phyloP scores from a whole-genome alignment of 805 yeast genomes.

The Jamesozyma hellenica region DNA sequence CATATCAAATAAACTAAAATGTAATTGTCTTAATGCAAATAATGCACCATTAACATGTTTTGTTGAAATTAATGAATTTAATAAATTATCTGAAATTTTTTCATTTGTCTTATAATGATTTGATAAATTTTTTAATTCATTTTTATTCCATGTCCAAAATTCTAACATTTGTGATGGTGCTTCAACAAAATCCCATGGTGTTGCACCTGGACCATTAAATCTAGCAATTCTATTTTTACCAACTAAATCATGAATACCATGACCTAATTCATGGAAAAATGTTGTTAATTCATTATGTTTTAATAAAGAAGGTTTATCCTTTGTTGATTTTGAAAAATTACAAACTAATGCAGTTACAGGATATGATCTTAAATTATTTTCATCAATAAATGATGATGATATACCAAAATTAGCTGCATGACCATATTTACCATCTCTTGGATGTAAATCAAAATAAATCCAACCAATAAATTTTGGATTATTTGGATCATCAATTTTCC shows the following conservation, averaged over 20 bases:
- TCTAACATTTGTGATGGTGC: slow-evolving; percentile 87
- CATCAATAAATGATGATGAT: slow-evolving; percentile 45
- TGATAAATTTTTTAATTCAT: slow-evolving; percentile 49
- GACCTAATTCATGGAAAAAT: slow-evolving; percentile 84
- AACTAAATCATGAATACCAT: slow-evolving; percentile 72
- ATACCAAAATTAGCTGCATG: slow-evolving; percentile 81
- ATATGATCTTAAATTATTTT: slow-evolving; percentile 40
- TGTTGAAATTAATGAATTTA: slow-evolving; percentile 48
- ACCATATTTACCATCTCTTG: slow-evolving; percentile 78
- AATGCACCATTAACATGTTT: slow-evolving; percentile 73
- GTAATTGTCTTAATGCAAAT: slow-evolving; percentile 63
- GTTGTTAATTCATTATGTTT: slow-evolving; percentile 74
- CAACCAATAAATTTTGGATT: slow-evolving; percentile 61
- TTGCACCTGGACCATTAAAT: slow-evolving; percentile 65
- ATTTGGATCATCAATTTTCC: slow-evolving; percentile 43
- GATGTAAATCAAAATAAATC: slow-evolving; percentile 72
- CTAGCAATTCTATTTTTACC: slow-evolving; percentile 55
- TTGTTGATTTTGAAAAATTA: slow-evolving; percentile 69
- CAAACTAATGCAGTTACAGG: slow-evolving; percentile 77
- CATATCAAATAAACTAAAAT: slow-evolving; percentile 72
- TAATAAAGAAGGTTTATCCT: slow-evolving; percentile 60
- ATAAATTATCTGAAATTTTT: slow-evolving; percentile 45
- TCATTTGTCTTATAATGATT: slow-evolving; percentile 56
- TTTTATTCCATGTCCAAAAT: slow-evolving; percentile 74
- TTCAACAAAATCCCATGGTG: slow-evolving; percentile 80